Percentiles rank a stretch among this genome's conserved stretches.
phyloP scores from a whole-genome alignment of 2,329 filamentous ascomycete species.

The Exophiala calicioides region DNA sequence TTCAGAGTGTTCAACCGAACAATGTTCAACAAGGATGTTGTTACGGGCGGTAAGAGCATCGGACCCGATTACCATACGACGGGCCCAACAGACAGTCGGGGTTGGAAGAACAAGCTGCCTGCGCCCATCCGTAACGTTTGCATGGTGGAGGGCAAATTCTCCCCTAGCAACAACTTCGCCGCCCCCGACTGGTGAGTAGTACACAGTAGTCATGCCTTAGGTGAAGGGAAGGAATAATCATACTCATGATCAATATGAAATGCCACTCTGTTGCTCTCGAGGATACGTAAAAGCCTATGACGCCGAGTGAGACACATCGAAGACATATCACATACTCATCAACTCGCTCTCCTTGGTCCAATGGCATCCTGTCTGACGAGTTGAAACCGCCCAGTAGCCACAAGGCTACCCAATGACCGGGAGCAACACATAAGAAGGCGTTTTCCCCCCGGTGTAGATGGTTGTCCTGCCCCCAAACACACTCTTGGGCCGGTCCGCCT shows the following conservation, averaged over 20 bases:
- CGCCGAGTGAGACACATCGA: no score
- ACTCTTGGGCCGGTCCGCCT: slow-evolving; percentile 3
- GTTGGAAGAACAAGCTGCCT: slow-evolving; percentile 5
- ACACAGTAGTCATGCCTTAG: no score
- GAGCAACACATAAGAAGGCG: slow-evolving; percentile 10
- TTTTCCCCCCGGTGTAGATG: slow-evolving; percentile 3
- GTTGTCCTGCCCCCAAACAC: slow-evolving; percentile 10
- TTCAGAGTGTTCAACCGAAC: slow-evolving; percentile 57
- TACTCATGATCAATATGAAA: no score
- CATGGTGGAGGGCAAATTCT: not conserved
- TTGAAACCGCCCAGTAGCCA: no score
- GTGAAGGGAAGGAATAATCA: no score
- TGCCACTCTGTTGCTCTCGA: no score
- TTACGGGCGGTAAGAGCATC: slow-evolving; percentile 53
- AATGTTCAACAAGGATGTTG: slow-evolving; percentile 54
- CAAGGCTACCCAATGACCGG: slow-evolving; percentile 8
- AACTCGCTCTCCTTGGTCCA: no score
- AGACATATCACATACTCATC: no score
- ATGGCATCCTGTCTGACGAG: no score
- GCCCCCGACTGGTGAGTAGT: slow-evolving; percentile 1
- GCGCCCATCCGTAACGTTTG: not conserved
- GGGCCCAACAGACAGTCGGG: slow-evolving; percentile 12
- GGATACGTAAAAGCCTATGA: no score
- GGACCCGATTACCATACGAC: slow-evolving; percentile 40
- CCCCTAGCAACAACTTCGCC: not conserved